Evolutionary conservation across 805 yeast species (phyloP).

Genomic region (Candida xyloterini): DNA sequence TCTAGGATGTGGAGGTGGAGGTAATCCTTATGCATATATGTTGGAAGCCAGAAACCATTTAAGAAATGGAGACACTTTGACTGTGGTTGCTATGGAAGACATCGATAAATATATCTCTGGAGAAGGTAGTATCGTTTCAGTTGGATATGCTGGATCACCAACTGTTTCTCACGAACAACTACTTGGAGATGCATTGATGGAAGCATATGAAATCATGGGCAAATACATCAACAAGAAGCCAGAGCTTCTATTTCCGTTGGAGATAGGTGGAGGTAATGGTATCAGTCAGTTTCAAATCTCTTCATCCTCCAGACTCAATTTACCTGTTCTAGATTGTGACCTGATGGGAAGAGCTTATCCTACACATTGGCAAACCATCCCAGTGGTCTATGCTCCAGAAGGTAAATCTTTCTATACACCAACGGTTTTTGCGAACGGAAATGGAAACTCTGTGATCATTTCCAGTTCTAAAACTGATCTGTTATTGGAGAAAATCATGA

Average conservation of each 20-base stretch:
- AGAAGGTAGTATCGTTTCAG: conserved; percentile 32
- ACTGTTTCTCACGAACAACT: conserved; percentile 45
- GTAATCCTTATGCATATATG: conserved; percentile 42
- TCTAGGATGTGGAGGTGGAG: conserved; percentile 53
- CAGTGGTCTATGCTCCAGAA: conserved; percentile 30
- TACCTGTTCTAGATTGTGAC: conserved; percentile 39
- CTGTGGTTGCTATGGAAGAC: conserved; percentile 37
- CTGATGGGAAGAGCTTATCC: conserved; percentile 51
- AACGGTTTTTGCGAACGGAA: conserved; percentile 35
- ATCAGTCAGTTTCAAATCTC: conserved; percentile 29
- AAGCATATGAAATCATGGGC: conserved; percentile 30
- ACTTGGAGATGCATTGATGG: conserved; percentile 37
- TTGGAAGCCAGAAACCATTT: conserved; percentile 35
- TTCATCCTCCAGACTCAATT: conserved; percentile 20
- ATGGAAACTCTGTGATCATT: conserved; percentile 38
- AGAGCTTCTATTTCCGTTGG: conserved; percentile 38
- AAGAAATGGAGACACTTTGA: conserved; percentile 34
- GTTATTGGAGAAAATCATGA: conserved; percentile 36
- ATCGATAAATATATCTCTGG: conserved; percentile 23
- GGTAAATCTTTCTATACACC: conserved; percentile 20
- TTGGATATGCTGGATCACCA: conserved; percentile 45
- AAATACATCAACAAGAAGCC: conserved; percentile 28
- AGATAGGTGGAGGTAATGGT: conserved; percentile 47
- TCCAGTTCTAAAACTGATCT: conserved; percentile 33
- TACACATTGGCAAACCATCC: conserved; percentile 40